Evolutionary conservation across 1,284 basidiomycete species (phyloP).

Genomic region (Ceratobasidium sp.): DNA sequence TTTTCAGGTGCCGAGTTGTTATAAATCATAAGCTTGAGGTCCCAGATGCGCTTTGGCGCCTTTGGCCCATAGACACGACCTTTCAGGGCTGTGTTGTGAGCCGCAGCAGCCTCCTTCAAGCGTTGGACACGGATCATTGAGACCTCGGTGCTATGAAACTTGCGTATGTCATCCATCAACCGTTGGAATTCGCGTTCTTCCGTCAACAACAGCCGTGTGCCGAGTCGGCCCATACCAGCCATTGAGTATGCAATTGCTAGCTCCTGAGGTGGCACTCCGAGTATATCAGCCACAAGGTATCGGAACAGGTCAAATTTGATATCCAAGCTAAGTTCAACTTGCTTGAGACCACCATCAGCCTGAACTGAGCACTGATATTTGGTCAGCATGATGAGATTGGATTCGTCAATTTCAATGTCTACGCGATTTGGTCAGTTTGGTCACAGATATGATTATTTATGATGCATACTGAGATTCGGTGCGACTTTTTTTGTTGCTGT

Average conservation of each 20-base stretch:
- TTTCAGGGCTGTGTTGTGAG: not conserved
- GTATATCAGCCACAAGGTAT: not conserved
- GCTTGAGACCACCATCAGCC: constrained; percentile 8
- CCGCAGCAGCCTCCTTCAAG: too few species aligned
- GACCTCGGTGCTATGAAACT: not conserved
- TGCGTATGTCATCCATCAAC: not conserved
- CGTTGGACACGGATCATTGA: not conserved
- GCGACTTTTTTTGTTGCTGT: too few species aligned
- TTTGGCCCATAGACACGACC: not conserved
- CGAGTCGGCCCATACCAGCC: not conserved
- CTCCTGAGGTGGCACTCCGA: not conserved
- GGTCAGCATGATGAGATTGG: not conserved
- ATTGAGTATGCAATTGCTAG: not conserved
- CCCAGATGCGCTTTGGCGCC: not conserved
- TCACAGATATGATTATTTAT: too few species aligned
- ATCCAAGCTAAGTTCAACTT: not conserved
- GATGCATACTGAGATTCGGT: too few species aligned
- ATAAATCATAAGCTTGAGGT: not conserved
- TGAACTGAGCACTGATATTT: not conserved
- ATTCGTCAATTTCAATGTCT: not conserved
- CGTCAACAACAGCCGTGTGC: not conserved
- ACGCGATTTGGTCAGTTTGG: too few species aligned
- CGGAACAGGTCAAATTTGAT: not conserved
- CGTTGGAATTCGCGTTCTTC: not conserved
- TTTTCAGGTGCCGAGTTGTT: not conserved